These are phyloP conservation scores for Yarrowia alimentaria DNA, from an alignment of 805 yeast species.

Conservation along the genomic window DNA sequence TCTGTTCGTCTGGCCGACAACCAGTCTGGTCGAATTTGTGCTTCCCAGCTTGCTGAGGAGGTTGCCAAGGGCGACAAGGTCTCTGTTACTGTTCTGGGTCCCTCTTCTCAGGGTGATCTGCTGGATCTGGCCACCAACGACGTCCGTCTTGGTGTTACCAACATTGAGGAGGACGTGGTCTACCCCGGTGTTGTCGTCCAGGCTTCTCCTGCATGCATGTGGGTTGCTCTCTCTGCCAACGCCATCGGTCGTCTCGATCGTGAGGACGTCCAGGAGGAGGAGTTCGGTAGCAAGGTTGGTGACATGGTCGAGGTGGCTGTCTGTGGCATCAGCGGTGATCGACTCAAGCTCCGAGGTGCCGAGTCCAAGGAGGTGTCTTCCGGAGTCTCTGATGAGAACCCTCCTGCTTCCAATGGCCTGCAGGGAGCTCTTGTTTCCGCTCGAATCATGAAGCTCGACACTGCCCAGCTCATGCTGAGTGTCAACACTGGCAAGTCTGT, in stretches of 20 bases:
- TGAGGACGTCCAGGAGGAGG: constrained; percentile 10
- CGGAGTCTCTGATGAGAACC: constrained; percentile 16
- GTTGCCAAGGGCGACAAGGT: constrained; percentile 65
- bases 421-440: constrained; percentile 15
- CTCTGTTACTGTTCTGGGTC: constrained; percentile 62
- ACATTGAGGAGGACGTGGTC: not conserved
- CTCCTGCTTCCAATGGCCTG: constrained; percentile 3
- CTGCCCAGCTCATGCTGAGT: constrained; percentile 32
- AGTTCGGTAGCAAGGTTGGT: not conserved
- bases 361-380: constrained; percentile 1
- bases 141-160: constrained; percentile 3
- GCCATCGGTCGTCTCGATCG: constrained; percentile 18
- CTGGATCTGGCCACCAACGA: constrained; percentile 23
- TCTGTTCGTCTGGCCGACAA: constrained; percentile 75
- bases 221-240: constrained; percentile 23
- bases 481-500: constrained; percentile 30
- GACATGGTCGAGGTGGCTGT: constrained; percentile 19
- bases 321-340: constrained; percentile 18
- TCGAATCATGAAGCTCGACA: constrained; percentile 9
- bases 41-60: constrained; percentile 56
- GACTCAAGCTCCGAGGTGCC: constrained; percentile 23
- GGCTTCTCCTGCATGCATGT: constrained; percentile 1
- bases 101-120: constrained; percentile 26
- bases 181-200: constrained; percentile 18
- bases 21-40: constrained; percentile 74